Base-by-base conservation (phyloP, 176 grass and related monocot species). In the Guadua angustifolia region DNA sequence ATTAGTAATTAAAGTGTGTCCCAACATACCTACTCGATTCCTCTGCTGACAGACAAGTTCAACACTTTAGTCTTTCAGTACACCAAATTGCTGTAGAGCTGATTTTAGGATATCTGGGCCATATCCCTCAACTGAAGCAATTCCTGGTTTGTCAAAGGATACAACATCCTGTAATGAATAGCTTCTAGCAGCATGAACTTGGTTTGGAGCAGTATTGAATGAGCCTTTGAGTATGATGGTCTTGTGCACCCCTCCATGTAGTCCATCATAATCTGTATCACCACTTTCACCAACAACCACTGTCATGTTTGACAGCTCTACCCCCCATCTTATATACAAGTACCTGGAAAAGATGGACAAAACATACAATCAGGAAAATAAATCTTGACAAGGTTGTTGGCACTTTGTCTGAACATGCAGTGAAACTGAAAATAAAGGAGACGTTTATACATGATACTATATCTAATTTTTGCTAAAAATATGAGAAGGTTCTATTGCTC, bases 181-280 rank as follows among this genome's bases (percentile, higher is more conserved):
- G 85, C 82, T 91, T 81, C 87, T 89, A 35, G 75, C 79, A 26
- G 84, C 79, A 82, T 94, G 91, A 44, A 94, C 82, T 70, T 82
- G 69, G 69, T 88, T 94, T 69, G 87, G 85, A 64, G 71, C 65
- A 49, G 55, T 71, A 84, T 97, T 97, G 63, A 90, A 90, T 58
- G 89, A 53, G 46, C 94, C 94, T 81, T 86, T 94, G 15, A 97
- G 78, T 82, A 97, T 72, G n/a, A 97, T 84, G 21, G 87, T 90
- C 67, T 90, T 94, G 61, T 94, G 94, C 65, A 97, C 42, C 5
- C 94, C 91, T 75, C 89, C 89, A 42, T 94, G 87, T 74, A 94
- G 61, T 66, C 79, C 89, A 72, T 97, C 94, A 82, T 97, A 97
- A 89, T 97, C 91, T 75, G 89, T 92, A 72, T 97, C 94, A 40